Conservation (phyloP, 2,329 filamentous ascomycete species). For the Tolypocladium tundrense region DNA sequence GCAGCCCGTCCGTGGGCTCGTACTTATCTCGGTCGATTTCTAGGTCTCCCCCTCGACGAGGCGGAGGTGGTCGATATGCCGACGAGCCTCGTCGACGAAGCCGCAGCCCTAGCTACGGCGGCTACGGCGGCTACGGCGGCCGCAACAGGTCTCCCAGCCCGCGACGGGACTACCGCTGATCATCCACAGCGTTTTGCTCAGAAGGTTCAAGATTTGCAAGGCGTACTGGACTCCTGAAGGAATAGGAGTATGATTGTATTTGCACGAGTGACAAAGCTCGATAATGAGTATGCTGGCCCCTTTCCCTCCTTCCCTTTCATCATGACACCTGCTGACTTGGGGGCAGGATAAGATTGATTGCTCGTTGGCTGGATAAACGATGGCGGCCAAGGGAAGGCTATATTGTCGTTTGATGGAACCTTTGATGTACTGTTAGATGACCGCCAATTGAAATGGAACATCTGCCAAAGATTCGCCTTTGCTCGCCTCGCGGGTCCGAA, state of each 20-base stretch:
- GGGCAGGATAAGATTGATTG: background rate
- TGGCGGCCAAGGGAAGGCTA: background rate
- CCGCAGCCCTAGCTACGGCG: conserved; percentile 36
- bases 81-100: conserved; percentile 31
- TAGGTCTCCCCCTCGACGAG: conserved; percentile 26
- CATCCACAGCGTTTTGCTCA: background rate
- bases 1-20: conserved; percentile 33
- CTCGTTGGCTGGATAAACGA: background rate
- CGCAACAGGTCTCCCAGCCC: conserved; percentile 30
- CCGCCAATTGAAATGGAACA: background rate
- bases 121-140: conserved; percentile 27
- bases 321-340: background rate
- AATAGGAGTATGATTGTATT: background rate
- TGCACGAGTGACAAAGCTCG: background rate
- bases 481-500: background rate
- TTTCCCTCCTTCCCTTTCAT: too few relatives aligned
- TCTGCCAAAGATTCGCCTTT: background rate
- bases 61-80: conserved; percentile 19
- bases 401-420: background rate
- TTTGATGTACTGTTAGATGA: background rate
- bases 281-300: background rate
- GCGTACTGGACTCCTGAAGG: background rate
- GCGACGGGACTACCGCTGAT: conserved; percentile 23
- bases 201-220: background rate
- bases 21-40: conserved; percentile 40